phyloP scores from a whole-genome alignment of 768 basidiomycete genomes.

The Lentinula detonsa region DNA sequence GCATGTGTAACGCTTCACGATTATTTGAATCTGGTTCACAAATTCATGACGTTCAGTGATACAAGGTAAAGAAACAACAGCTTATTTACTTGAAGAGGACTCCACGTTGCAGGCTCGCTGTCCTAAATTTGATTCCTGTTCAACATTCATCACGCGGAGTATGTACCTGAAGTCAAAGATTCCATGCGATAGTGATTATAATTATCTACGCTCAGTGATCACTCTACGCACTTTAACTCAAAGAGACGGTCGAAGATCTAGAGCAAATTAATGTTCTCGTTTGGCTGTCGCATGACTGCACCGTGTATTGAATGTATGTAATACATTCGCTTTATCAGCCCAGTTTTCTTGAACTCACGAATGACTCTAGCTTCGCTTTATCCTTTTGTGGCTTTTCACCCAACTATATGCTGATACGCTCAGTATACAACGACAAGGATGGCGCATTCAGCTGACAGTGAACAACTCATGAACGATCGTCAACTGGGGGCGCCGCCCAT shows the following conservation, averaged over 20 bases:
- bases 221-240: too few species aligned
- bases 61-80: too few species aligned
- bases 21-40: too few species aligned
- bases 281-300: background rate
- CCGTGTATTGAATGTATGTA: background rate
- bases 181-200: too few species aligned
- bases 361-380: background rate
- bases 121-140: too few species aligned
- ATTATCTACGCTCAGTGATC: too few species aligned
- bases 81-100: too few species aligned
- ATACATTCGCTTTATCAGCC: background rate
- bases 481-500: background rate
- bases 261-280: too few species aligned
- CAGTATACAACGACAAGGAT: background rate
- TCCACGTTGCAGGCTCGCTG: too few species aligned
- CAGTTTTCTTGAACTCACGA: background rate
- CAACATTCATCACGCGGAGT: too few species aligned
- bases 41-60: background rate
- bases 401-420: background rate
- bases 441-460: background rate
- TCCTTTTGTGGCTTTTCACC: background rate
- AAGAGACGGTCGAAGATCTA: too few species aligned
- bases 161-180: too few species aligned
- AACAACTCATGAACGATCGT: background rate
- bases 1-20: background rate